These are phyloP conservation scores for Thecaphora thlaspeos DNA, from an alignment of 1,284 basidiomycete genomes.

Conservation along the genomic window DNA sequence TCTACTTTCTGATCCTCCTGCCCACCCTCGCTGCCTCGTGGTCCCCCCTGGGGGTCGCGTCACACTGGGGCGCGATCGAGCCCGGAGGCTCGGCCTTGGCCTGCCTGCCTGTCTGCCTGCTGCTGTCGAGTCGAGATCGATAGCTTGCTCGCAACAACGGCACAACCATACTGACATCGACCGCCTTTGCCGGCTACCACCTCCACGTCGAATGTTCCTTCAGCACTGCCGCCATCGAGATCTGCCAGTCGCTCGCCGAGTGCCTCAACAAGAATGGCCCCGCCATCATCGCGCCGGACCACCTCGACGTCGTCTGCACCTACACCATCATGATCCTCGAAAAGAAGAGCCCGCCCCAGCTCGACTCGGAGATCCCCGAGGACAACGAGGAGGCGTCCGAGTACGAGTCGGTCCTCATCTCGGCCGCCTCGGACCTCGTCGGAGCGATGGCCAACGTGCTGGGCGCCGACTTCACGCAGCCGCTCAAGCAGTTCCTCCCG, in stretches of 20 bases:
- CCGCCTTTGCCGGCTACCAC: too few species aligned
- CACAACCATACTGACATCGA: too few species aligned
- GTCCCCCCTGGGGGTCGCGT: too few species aligned
- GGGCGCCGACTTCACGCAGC: constrained; percentile 78
- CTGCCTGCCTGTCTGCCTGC: too few species aligned
- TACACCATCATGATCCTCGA: constrained; percentile 68
- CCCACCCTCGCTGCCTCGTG: too few species aligned
- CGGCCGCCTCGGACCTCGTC: constrained; percentile 90
- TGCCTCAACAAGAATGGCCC: constrained; percentile 88
- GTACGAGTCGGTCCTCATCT: constrained; percentile 93
- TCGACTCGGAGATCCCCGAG: constrained; percentile 85
- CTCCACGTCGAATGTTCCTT: too few species aligned
- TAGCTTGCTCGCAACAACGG: too few species aligned
- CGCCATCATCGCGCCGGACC: constrained; percentile 65
- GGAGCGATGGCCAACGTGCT: constrained; percentile 83
- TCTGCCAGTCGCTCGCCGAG: constrained; percentile 84
- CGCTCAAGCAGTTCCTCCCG: constrained; percentile 83
- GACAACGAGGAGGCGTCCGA: constrained; percentile 74
- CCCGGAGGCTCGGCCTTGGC: too few species aligned
- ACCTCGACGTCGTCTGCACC: constrained; percentile 63
- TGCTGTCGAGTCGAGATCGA: too few species aligned
- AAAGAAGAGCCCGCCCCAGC: constrained; percentile 70
- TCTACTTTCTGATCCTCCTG: constrained; percentile 34
- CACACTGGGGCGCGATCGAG: too few species aligned
- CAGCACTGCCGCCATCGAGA: constrained; percentile 80